A percentile compares a stretch with the other conserved stretches of the same genome.
phyloP scores from a whole-genome alignment of 2,329 filamentous ascomycete species.

The Dactylellina leptospora region DNA sequence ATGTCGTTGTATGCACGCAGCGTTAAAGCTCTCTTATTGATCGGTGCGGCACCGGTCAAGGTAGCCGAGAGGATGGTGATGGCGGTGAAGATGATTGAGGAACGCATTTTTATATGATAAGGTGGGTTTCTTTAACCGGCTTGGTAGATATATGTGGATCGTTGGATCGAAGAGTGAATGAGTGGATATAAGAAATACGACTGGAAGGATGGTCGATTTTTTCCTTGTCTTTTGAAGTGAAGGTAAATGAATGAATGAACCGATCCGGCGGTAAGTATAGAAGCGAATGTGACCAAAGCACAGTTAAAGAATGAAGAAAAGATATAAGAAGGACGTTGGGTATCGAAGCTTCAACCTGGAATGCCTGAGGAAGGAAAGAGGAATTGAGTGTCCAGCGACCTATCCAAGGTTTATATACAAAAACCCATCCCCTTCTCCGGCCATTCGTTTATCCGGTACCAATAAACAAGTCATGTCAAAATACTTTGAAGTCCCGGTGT shows the following conservation, averaged over 20 bases:
- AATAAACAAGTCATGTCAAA: no score
- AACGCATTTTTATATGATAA: constrained; percentile 40
- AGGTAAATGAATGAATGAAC: constrained; percentile 25
- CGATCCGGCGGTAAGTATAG: constrained; percentile 36
- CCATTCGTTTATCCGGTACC: constrained; percentile 14
- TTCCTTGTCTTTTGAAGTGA: no score
- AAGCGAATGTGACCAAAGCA: constrained; percentile 48
- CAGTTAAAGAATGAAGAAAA: constrained; percentile 2
- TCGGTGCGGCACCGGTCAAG: constrained; percentile 27
- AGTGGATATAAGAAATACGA: background rate
- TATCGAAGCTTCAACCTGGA: constrained; percentile 53
- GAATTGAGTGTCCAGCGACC: background rate
- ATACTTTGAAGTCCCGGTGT: no score
- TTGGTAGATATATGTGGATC: background rate
- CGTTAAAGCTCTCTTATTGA: constrained; percentile 51
- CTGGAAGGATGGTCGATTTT: background rate
- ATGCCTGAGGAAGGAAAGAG: constrained; percentile 41
- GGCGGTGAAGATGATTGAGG: constrained; percentile 26
- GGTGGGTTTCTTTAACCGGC: background rate
- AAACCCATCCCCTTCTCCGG: background rate
- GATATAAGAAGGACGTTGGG: constrained; percentile 13
- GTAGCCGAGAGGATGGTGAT: constrained; percentile 48
- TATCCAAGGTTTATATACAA: constrained; percentile 17
- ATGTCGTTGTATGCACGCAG: constrained; percentile 62
- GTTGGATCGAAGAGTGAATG: constrained; percentile 10